Evolutionary conservation across 257 asterid genomes (phyloP).

Genomic region (Apocynum venetum): DNA sequence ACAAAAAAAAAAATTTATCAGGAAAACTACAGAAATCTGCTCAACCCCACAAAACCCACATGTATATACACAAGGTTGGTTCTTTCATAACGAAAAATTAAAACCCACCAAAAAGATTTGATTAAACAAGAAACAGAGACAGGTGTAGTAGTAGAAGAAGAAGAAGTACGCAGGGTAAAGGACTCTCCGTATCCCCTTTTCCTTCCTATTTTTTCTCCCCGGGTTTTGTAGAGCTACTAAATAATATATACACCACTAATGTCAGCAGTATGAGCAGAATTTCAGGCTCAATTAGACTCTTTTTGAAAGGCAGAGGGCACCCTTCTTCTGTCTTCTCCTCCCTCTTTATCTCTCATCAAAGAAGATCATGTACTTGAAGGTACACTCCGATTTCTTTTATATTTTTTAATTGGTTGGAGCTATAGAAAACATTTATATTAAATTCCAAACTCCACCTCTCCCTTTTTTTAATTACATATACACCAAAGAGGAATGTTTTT

Average conservation of each 20-base stretch:
- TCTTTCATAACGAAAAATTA: background rate
- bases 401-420: background rate
- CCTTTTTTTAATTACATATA: background rate
- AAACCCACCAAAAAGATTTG: background rate
- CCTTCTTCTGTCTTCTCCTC: background rate
- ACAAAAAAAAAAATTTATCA: background rate
- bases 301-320: background rate
- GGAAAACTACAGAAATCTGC: background rate
- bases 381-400: background rate
- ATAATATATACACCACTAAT: background rate
- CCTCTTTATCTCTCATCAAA: background rate
- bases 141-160: background rate
- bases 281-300: background rate
- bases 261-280: background rate
- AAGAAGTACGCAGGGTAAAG: background rate
- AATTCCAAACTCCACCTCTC: background rate
- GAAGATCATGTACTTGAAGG: conserved; percentile 11
- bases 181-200: background rate
- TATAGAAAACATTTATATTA: background rate
- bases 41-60: background rate
- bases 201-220: background rate
- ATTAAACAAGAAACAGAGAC: background rate
- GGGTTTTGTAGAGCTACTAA: background rate
- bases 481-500: background rate
- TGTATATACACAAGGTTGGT: background rate